Evolutionary conservation across 805 yeast species (phyloP).

Genomic region (Wickerhamomyces rabaulensis): DNA sequence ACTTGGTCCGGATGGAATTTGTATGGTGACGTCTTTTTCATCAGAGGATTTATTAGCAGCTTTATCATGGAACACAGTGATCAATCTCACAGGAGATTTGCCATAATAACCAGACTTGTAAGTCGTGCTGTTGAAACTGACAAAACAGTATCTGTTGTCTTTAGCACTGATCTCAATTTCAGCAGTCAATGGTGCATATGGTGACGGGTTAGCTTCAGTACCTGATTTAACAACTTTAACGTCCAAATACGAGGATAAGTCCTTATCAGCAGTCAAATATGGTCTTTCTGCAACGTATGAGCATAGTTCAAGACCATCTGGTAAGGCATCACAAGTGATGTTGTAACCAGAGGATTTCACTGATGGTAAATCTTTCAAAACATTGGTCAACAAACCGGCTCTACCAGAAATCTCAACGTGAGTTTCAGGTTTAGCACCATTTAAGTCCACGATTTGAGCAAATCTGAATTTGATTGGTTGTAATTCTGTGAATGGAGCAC

Average conservation of each 20-base stretch:
- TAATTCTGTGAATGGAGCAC: constrained; percentile 52
- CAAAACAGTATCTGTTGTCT: constrained; percentile 59
- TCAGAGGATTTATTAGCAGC: constrained; percentile 4
- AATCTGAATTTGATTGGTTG: constrained; percentile 73
- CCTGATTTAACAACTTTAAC: constrained; percentile 48
- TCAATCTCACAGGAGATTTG: constrained; percentile 58
- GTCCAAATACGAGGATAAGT: constrained; percentile 39
- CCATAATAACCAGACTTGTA: constrained; percentile 29
- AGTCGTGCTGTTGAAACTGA: constrained; percentile 50
- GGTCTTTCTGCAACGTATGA: constrained; percentile 46
- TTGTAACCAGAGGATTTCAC: constrained; percentile 32
- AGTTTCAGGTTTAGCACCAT: constrained; percentile 21
- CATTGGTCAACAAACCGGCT: constrained; percentile 38
- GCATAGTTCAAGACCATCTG: constrained; percentile 50
- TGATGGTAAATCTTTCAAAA: constrained; percentile 62
- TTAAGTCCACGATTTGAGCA: constrained; percentile 53
- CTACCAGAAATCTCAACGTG: constrained; percentile 47
- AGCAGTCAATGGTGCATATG: constrained; percentile 62
- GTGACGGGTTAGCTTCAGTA: constrained; percentile 37
- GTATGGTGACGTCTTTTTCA: background rate
- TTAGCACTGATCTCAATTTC: constrained; percentile 52
- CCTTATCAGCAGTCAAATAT: constrained; percentile 32
- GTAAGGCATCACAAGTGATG: constrained; percentile 31
- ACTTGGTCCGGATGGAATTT: constrained; percentile 21
- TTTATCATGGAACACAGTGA: constrained; percentile 44